Evolutionary conservation across 1,284 basidiomycete genomes (phyloP).

Genomic region (Trichosporon inkin): DNA sequence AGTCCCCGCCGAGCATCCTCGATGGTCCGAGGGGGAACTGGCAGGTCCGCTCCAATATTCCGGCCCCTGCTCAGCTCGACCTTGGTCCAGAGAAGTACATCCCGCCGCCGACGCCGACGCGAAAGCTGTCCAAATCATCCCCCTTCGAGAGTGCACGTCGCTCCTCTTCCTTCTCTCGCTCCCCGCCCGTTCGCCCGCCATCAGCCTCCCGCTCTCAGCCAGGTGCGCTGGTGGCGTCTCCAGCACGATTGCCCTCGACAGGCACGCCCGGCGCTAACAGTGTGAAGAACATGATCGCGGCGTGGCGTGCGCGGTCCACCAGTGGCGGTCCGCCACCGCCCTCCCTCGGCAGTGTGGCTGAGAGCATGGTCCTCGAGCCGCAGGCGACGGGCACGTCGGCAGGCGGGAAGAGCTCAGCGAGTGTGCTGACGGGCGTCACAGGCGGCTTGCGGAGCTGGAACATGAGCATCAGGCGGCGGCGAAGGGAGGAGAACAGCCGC

Average conservation of each 20-base stretch:
- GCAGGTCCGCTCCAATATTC: neutral
- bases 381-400: constrained; percentile 14
- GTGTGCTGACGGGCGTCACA: constrained; percentile 40
- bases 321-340: neutral
- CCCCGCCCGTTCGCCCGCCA: constrained; percentile 7
- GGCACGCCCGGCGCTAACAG: neutral
- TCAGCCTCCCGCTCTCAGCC: constrained; percentile 1
- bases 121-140: neutral
- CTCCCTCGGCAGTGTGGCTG: neutral
- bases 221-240: neutral
- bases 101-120: neutral
- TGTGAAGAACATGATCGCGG: constrained; percentile 69
- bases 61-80: neutral
- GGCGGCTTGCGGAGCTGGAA: constrained; percentile 53
- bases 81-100: neutral
- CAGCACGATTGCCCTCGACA: no score
- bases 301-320: constrained; percentile 55
- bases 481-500: constrained; percentile 50
- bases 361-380: constrained; percentile 2
- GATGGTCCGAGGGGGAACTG: neutral
- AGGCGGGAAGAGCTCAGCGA: neutral
- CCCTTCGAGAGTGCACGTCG: neutral
- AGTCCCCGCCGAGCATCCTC: neutral
- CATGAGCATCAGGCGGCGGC: constrained; percentile 62
- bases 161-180: neutral